Conservation (phyloP, 2,329 filamentous ascomycete species). For the Scytalidium lignicola region DNA sequence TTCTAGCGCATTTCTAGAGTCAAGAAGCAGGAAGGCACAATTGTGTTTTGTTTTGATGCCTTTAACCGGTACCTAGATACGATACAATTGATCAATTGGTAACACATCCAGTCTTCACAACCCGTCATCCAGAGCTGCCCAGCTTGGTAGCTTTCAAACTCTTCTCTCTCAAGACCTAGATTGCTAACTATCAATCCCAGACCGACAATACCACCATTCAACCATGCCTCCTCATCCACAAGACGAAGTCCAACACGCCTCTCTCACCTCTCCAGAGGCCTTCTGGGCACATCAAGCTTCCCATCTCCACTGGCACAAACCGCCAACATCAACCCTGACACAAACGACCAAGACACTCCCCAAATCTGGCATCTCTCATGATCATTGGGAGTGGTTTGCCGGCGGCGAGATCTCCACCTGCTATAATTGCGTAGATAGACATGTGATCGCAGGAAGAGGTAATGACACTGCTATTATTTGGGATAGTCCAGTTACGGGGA, state of each 20-base stretch:
- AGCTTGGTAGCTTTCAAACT: no score
- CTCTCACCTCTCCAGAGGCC: slow-evolving; percentile 60
- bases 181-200: no score
- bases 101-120: no score
- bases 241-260: slow-evolving; percentile 35
- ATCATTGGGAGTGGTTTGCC: slow-evolving; percentile 86
- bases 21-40: no score
- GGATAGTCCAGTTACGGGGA: slow-evolving; percentile 77
- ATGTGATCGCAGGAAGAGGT: slow-evolving; percentile 76
- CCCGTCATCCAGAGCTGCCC: no score
- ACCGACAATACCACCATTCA: neutral
- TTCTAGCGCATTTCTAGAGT: neutral
- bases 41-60: no score
- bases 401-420: slow-evolving; percentile 85
- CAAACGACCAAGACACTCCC: slow-evolving; percentile 56
- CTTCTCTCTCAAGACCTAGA: no score
- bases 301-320: slow-evolving; percentile 75
- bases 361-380: slow-evolving; percentile 55
- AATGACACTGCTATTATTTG: slow-evolving; percentile 72
- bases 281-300: slow-evolving; percentile 76
- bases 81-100: no score
- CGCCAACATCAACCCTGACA: slow-evolving; percentile 58
- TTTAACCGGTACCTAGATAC: no score
- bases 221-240: slow-evolving; percentile 25
- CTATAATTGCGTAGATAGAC: slow-evolving; percentile 87